A percentile compares a stretch with the other conserved stretches of the same genome.
These are phyloP conservation scores for Pholiota microspora DNA, from an alignment of 768 basidiomycete species.

Conservation along the genomic window DNA sequence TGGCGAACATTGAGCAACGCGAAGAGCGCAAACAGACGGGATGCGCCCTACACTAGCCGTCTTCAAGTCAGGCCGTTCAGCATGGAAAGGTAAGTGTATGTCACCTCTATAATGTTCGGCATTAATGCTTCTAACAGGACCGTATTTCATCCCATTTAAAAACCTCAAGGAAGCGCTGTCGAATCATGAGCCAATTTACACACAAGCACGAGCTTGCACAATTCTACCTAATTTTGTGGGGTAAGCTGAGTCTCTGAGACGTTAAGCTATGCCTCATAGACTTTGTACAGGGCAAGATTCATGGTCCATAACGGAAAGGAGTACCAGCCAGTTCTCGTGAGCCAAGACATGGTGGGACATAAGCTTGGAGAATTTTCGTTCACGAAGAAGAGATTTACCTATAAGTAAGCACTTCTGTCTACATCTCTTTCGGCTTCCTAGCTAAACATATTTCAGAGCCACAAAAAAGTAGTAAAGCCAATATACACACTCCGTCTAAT, in stretches of 20 bases:
- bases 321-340: conserved; percentile 81
- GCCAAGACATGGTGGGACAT: conserved; percentile 98
- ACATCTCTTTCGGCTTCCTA: background rate
- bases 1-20: conserved; percentile 10
- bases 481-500: background rate
- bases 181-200: conserved; percentile 84
- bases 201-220: conserved; percentile 85
- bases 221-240: conserved; percentile 96
- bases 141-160: conserved; percentile 92
- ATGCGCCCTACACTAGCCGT: conserved; percentile 67
- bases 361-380: conserved; percentile 94
- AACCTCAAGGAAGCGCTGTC: conserved; percentile 78
- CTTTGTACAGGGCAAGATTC: conserved; percentile 68
- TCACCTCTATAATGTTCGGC: too few species aligned
- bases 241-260: conserved; percentile 39
- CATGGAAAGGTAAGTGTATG: conserved; percentile 81
- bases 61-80: conserved; percentile 67
- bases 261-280: background rate
- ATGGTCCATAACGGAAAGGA: conserved; percentile 94
- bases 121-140: conserved; percentile 75
- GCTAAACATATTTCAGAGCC: conserved; percentile 9
- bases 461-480: conserved; percentile 17
- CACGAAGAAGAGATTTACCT: conserved; percentile 85
- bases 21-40: conserved; percentile 6
- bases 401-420: conserved; percentile 58